phyloP scores from a whole-genome alignment of 345 rosid species.

The Luvunga scandens region DNA sequence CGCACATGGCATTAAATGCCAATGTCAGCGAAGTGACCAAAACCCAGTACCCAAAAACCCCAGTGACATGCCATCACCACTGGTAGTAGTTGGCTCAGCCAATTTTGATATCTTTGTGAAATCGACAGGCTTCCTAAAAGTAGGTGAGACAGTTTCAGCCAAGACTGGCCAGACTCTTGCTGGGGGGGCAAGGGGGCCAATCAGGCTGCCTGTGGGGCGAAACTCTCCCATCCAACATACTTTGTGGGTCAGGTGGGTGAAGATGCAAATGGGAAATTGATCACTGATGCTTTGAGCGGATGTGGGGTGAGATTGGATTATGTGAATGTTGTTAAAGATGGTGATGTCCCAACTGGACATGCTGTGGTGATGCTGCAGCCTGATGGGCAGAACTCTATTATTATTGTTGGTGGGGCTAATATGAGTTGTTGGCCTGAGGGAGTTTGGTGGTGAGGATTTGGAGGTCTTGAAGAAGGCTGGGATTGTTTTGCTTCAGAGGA shows the following conservation, averaged over 20 bases:
- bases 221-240: slow-evolving; percentile 71
- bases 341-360: slow-evolving; percentile 78
- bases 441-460: slow-evolving; percentile 49
- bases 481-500: slow-evolving; percentile 77
- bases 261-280: slow-evolving; percentile 77
- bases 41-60: slow-evolving; percentile 24
- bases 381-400: slow-evolving; percentile 88
- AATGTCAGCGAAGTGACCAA: slow-evolving; percentile 16
- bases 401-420: slow-evolving; percentile 92
- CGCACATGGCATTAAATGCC: slow-evolving; percentile 31
- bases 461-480: slow-evolving; percentile 80
- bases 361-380: slow-evolving; percentile 95
- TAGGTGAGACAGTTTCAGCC: slow-evolving; percentile 87
- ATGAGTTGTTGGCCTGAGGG: slow-evolving; percentile 78
- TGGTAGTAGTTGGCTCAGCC: slow-evolving; percentile 90
- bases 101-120: slow-evolving; percentile 88
- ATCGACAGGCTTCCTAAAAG: slow-evolving; percentile 70
- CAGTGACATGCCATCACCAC: slow-evolving; percentile 24
- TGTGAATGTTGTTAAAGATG: slow-evolving; percentile 36
- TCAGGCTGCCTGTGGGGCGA: slow-evolving; percentile 90
- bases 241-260: slow-evolving; percentile 80
- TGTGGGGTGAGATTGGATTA: slow-evolving; percentile 67
- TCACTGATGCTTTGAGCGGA: slow-evolving; percentile 51
- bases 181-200: slow-evolving; percentile 95
- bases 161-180: slow-evolving; percentile 72